Evolutionary conservation across 768 basidiomycete species (phyloP), one percentile per base, ranked within the genome.

Genomic region (Trametes cubensis): DNA sequence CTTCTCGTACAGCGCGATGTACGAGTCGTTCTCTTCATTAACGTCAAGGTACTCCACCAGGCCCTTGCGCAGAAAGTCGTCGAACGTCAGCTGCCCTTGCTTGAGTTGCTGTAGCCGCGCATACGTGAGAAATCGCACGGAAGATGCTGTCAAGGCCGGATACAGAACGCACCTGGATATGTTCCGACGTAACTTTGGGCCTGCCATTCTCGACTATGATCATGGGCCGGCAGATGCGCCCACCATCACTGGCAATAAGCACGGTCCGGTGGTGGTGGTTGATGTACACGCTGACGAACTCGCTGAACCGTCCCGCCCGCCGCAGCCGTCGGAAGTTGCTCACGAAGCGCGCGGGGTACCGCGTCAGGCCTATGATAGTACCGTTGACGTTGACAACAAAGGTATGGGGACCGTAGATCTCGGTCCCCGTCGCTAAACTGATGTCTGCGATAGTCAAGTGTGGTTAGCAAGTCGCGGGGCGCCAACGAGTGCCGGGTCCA

Each of bases 301-400:
- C 97, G 72, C 92, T 97, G 70, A 96, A 83, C 41, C 92, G 83
- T 50, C 95, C 89, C 3, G 94, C 94, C 61, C 97, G 87, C 65
- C 97, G 88, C 50, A 99, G 83, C 71, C 90, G 91, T 61, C 97
- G 87, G 80, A 98, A 97, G 67, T 92, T 92, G 51, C 81, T 71
- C 48, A 99, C 95, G 73, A 98, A 98, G 51, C 86, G 86, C 28
- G 83, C 76, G 0, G 96, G 92, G 66, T 87, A 84, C 26, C 92
- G 86, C 2, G 95, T 97, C 30, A 98, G 82, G 34, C 97, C 97
- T 70, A 98, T 89, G 63, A 98, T 94, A 38, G 89, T 89, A 47
- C 97, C 97, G 76, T 99, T 98, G 67, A 98, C 92, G 73, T 98
- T 94, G 28, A 99, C 95, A 63, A 98, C 88, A 71, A 92, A 97